These are phyloP conservation scores for Zopfia rhizophila DNA, from an alignment of 2,329 filamentous ascomycete species.

Conservation along the genomic window DNA sequence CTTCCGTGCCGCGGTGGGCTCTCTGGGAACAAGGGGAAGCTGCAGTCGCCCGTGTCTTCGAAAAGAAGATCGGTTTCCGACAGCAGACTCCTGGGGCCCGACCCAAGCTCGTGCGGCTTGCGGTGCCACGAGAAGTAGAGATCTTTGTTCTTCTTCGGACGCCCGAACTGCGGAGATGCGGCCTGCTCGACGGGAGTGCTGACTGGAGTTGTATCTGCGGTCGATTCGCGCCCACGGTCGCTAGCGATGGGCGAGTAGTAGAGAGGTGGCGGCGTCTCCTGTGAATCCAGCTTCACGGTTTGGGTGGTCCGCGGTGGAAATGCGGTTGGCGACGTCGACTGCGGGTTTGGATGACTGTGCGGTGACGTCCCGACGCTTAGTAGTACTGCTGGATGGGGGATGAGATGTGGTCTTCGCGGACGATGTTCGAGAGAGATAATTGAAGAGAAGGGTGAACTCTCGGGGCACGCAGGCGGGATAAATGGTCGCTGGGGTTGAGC, in stretches of 20 bases:
- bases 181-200: constrained; percentile 52
- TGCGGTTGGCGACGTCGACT: constrained; percentile 13
- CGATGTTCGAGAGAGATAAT: neutral
- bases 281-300: constrained; percentile 65
- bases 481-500: neutral
- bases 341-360: constrained; percentile 27
- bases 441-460: neutral
- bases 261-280: constrained; percentile 62
- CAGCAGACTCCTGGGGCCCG: constrained; percentile 32
- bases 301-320: constrained; percentile 12
- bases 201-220: constrained; percentile 63
- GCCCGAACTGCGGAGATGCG: constrained; percentile 53
- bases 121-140: constrained; percentile 58
- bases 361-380: too few relatives aligned
- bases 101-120: constrained; percentile 49
- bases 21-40: constrained; percentile 51
- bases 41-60: constrained; percentile 54
- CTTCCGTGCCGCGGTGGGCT: constrained; percentile 34
- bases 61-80: constrained; percentile 51
- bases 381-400: too few relatives aligned
- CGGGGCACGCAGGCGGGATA: constrained; percentile 3
- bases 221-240: constrained; percentile 61
- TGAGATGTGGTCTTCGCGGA: neutral
- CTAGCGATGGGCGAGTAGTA: constrained; percentile 62
- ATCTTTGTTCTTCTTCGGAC: constrained; percentile 55